Base-by-base conservation (phyloP, 805 yeast species). In the Metschnikowia dekortorum region DNA sequence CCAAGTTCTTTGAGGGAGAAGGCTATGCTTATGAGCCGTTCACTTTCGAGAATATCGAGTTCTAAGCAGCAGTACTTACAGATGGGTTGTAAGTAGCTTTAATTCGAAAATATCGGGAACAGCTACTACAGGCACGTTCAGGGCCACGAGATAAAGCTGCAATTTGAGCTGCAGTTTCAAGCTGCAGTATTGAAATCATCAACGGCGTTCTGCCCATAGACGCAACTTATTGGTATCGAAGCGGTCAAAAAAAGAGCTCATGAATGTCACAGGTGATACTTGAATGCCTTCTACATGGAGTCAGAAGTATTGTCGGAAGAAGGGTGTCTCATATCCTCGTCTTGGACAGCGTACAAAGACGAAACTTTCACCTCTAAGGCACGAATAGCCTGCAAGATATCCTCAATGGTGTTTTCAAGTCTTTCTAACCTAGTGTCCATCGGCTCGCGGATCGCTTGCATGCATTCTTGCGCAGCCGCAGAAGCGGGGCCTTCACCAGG, bases 1-100 rank as follows among this genome's bases (percentile, higher is more conserved):
- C 88, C 41, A 85, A 85, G 65, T 85, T 82, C 63, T 85, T 85
- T 56, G 85, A 82, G 61, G 91, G 91, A 62, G 89, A 85, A 61
- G 91, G 91, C 55, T 69, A 76, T 44, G 78, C 82, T 8, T 85
- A 83, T 61, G 79, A 78, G 52, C 91, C 91, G 30, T 85, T 83
- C 61, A 67, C 73, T 1, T 83, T 84, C 57, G 61, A 47, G 14
- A 46, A 45, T 31, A 56, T 56, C 30, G 60, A 53, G 16, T 46
- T 53, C 14, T 56, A 42, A 26, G 39, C 39, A 37, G 34, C 34
- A 6, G 13, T 32, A n/a, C 34, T 33, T 22, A 22, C 22, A 22
- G 22, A 22, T 22, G 22, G 22, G 22, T 22, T 22, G 22, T 22
- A 22, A 22, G 22, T 22, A 22, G 22, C 22, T 22, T 4, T 22